Percentiles rank a stretch among this genome's conserved stretches.
Evolutionary conservation across 768 basidiomycete genomes (phyloP).

Genomic region (Lentinula boryana): DNA sequence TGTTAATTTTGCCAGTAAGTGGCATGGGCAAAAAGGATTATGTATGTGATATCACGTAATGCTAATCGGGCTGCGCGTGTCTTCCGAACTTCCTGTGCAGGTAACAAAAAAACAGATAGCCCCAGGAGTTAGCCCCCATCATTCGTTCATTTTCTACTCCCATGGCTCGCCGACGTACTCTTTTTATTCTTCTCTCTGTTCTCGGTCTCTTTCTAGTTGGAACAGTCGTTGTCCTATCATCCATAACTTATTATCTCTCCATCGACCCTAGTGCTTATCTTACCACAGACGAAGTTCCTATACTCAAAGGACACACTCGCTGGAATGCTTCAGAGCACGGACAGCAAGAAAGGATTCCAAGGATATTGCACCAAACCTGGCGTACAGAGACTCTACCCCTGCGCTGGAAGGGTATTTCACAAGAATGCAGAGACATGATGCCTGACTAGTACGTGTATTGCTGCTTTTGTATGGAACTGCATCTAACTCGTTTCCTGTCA

Average conservation of each 20-base stretch:
- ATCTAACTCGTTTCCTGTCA: slow-evolving; percentile 24
- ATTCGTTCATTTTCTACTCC: slow-evolving; percentile 7
- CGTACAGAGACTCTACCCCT: slow-evolving; percentile 82
- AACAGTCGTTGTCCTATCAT: slow-evolving; percentile 87
- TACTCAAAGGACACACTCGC: slow-evolving; percentile 45
- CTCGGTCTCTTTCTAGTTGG: slow-evolving; percentile 79
- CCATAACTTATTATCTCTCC: slow-evolving; percentile 83
- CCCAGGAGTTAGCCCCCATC: neutral
- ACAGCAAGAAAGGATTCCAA: slow-evolving; percentile 72
- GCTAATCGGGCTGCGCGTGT: neutral
- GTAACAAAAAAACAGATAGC: neutral
- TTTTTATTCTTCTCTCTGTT: slow-evolving; percentile 38
- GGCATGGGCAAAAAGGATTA: neutral
- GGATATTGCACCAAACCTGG: slow-evolving; percentile 98
- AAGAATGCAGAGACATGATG: slow-evolving; percentile 87
- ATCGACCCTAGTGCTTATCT: slow-evolving; percentile 78
- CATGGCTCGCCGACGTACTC: slow-evolving; percentile 40
- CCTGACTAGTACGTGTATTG: slow-evolving; percentile 80
- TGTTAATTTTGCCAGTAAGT: too few relatives aligned
- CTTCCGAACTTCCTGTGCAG: neutral
- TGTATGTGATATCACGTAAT: neutral
- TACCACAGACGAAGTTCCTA: slow-evolving; percentile 67
- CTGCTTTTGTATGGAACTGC: slow-evolving; percentile 7
- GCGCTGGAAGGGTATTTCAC: slow-evolving; percentile 75
- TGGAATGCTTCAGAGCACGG: slow-evolving; percentile 61